Evolutionary conservation across 2,329 filamentous ascomycete genomes (phyloP), one percentile per base, ranked within the genome.

Genomic region (Penicillium sp.): DNA sequence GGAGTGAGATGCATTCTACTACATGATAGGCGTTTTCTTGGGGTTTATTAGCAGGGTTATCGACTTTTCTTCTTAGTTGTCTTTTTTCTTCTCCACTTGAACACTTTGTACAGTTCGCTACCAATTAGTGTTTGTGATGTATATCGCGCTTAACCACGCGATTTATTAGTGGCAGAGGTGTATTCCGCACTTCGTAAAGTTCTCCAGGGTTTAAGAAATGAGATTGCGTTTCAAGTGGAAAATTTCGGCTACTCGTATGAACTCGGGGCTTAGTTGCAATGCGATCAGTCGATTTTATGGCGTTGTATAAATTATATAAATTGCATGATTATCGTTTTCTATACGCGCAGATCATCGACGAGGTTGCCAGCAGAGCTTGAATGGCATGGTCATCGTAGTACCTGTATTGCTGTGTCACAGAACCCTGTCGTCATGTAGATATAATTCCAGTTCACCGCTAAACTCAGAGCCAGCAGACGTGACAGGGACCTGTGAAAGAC

Each of bases 1-100:
- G 69, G 94, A 99, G 69, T 97, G 43, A 53, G n/a, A 18, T 46
- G 32, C 51, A 54, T 45, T 45, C 24, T 24, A 49, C 41, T 48
- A 52, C 34, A 40, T 45, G 29, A 32, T 50, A 34, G 53, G 53
- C 48, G 48, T 52, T 53, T 24, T 38, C 42, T 48, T 44, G 40
- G 40, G 49, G 9, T 31, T 18, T 40, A 4, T 41, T 39, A 32
- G 40, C 22, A 42, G 24, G 38, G 22, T 22, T 34, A 36, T 39
- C n/a, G 16, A 41, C 16, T 44, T 41, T 43, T 47, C 39, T 41
- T 29, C 52, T 18, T 27, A 29, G 18, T 18, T 18, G 18, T 27
- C 5, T 27, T 8, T 27, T 27, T 27, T 8, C 24, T 27, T 27
- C 24, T 27, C 24, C 39, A 48, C 49, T 44, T 50, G 46, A 36